Conservation (phyloP, 805 yeast genomes). For the Candida multigemmis region DNA sequence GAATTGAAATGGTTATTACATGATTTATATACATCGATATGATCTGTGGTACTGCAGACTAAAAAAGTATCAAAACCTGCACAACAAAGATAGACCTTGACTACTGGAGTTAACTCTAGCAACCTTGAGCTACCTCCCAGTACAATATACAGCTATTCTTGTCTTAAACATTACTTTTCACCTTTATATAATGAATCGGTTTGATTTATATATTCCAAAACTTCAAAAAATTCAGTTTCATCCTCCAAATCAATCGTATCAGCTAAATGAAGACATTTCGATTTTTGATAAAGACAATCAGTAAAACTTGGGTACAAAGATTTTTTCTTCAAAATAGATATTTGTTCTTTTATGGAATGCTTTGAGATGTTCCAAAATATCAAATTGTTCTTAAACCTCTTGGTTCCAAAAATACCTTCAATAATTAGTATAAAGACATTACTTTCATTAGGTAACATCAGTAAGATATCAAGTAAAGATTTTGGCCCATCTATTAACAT, state of each 20-base stretch:
- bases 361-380: constrained; percentile 2
- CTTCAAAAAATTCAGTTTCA: constrained; percentile 1
- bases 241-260: too few relatives aligned
- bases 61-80: too few relatives aligned
- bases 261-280: background rate
- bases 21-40: constrained; percentile 45
- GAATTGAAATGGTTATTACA: constrained; percentile 67
- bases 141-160: too few relatives aligned
- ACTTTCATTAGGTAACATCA: too few relatives aligned
- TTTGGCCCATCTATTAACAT: too few relatives aligned
- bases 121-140: too few relatives aligned
- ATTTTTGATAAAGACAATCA: background rate
- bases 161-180: too few relatives aligned
- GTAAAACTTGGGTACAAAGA: too few relatives aligned
- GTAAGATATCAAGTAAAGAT: too few relatives aligned
- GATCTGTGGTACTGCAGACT: constrained; percentile 1
- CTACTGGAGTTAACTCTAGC: too few relatives aligned
- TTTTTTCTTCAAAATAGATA: constrained; percentile 1
- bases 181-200: constrained; percentile 8
- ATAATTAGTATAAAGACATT: too few relatives aligned
- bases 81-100: too few relatives aligned
- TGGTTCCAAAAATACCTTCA: background rate
- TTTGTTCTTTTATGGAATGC: background rate
- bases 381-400: constrained; percentile 1
- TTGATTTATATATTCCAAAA: constrained; percentile 1